Base-by-base conservation (phyloP, 495 filamentous ascomycete genomes). In the Margaritispora aquatica region DNA sequence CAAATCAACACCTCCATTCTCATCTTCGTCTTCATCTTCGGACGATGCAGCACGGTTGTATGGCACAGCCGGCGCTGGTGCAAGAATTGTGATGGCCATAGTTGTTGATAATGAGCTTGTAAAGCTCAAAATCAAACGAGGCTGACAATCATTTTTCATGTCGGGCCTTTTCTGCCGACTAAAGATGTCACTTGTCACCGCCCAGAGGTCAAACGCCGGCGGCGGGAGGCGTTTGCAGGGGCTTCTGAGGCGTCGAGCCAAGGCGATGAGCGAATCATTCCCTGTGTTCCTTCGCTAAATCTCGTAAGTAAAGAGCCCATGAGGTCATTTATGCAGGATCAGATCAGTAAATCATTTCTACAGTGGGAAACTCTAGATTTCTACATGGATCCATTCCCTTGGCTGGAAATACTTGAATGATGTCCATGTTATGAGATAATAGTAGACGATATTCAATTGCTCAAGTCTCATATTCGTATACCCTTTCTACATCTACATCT, bases 81-180 rank as follows among this genome's bases (percentile, higher is more conserved):
- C 73, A n/a, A 84, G 74, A 62, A 94, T 93, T 22, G 86, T 88
- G 64, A 94, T 90, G 44, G 89, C 82, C 90, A 96, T 96, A 41
- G 34, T 50, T 52, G 26, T 23, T 26, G 46, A n/a, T 44, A 17
- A 2, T 44, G 38, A 17, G 4, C 10, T 44, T 44, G 38, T 3
- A 10, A 23, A 8, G 24, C 26, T 9, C 9, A 22, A 2, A 24
- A 10, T n/a, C 2, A 51, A 26, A 56, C 54, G 38, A 47, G 54
- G 54, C 31, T 56, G 54, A 54, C 17, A 36, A 44, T 7, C 49
- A 24, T 26, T 11, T 26, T 4, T 26, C 9, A 26, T 26, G 49
- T 51, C 20, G 23, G 49, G 1, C 15, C 19, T 21, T 50, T 1
- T 4, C 29, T 34, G 5, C 9, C n/a, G 44, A 13, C 19, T 20